Evolutionary conservation across 2,329 filamentous ascomycete genomes (phyloP), one percentile per base, ranked within the genome.

Genomic region (Microdochium trichocladiopsis): DNA sequence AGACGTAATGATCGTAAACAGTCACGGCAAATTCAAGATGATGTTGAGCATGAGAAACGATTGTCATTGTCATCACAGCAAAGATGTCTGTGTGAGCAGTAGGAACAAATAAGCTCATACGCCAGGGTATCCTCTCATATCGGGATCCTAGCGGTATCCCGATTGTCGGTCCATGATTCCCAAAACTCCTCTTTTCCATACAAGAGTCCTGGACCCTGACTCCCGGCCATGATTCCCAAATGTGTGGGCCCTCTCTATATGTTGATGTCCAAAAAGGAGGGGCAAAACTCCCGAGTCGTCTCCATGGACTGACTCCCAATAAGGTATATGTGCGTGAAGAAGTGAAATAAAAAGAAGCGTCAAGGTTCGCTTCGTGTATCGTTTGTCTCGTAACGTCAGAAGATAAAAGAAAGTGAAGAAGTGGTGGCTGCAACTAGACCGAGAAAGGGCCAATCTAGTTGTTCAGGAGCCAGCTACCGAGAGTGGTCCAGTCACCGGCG

Each of bases 401-500:
- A 45, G 41, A 23, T 45, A 9, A 12, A 12, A 18, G 22, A 18
- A 45, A 45, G 21, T 45, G 41, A 45, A 45, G 41, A 23, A 22
- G 11, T 45, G n/a, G 8, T 12, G 22, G 16, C 41, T 22, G 21
- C 14, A 41, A 22, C 41, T 21, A 3, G 18, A 45, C 21, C 41
- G 22, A 18, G 22, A 21, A 45, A 23, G n/a, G 6, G 12, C 5
- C 21, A 12, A 22, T 45, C 18, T 45, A 45, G 41, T 45, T 45
- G 41, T 45, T 45, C 25, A 55, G 50, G 47, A 52, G 50, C 48
- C 48, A 55, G 25, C 57, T 59, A 12, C 61, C 61, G 3, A 69
- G 59, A 24, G 60, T 53, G 9, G 66, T 75, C 49, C 72, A 72
- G 21, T 60, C 61, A 3, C 71, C 73, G 51, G 72, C 62, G 10